Percentiles rank a stretch among this genome's conserved stretches.
These are phyloP conservation scores for Arachis monticola DNA, from an alignment of 331 rosid species.

Conservation along the genomic window DNA sequence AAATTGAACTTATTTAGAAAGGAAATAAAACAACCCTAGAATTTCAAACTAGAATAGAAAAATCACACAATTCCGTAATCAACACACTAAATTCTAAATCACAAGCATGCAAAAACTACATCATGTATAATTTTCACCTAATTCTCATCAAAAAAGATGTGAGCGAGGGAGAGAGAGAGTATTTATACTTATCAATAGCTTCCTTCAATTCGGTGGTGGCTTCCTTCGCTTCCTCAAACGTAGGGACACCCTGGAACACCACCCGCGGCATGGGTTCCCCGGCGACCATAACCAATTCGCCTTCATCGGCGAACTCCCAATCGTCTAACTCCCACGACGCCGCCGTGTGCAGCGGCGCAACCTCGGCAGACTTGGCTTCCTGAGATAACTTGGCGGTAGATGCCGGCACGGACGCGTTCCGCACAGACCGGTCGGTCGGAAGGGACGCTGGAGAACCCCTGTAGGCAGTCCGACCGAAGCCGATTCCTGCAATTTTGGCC, in stretches of 20 bases:
- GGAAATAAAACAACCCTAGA: too few relatives aligned
- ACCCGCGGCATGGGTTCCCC: conserved; percentile 68
- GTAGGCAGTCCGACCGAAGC: conserved; percentile 42
- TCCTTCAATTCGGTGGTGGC: conserved; percentile 77
- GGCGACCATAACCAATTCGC: conserved; percentile 47
- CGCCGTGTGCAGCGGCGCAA: conserved; percentile 43
- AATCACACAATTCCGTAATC: background rate
- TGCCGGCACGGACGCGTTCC: conserved; percentile 41
- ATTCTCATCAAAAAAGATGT: too few relatives aligned
- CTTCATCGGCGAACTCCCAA: conserved; percentile 63
- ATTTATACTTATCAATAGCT: conserved; percentile 65
- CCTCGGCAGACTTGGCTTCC: conserved; percentile 36
- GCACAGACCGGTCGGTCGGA: conserved; percentile 34
- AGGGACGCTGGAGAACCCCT: conserved; percentile 43
- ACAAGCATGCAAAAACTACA: too few relatives aligned
- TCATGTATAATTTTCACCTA: background rate
- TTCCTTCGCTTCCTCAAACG: conserved; percentile 61
- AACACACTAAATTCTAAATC: background rate
- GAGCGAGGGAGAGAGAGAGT: background rate
- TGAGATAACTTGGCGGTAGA: conserved; percentile 44
- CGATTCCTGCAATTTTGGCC: conserved; percentile 67
- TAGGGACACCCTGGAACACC: conserved; percentile 62
- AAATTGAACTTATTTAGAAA: background rate
- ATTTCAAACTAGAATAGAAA: background rate
- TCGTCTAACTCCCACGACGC: conserved; percentile 47